Evolutionary conservation across 352 stramenopile genomes (phyloP).

Genomic region (Achlya hypogyna): DNA sequence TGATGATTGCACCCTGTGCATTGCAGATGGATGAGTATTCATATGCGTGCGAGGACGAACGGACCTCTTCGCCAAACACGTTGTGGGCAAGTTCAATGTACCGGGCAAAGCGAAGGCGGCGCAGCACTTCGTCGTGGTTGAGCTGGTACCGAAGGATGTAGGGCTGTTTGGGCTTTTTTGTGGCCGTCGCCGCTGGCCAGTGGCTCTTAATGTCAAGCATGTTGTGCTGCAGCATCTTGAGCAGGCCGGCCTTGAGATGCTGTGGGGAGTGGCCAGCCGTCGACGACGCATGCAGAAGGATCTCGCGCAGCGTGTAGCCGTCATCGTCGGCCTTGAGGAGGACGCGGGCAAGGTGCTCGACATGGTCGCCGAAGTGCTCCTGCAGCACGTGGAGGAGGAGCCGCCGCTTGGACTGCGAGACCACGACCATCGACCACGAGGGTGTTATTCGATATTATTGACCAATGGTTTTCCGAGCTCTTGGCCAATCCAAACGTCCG

Average conservation of each 20-base stretch:
- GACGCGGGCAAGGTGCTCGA: slow-evolving; percentile 44
- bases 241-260: slow-evolving; percentile 63
- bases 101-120: slow-evolving; percentile 72
- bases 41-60: background rate
- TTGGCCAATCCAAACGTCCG: background rate
- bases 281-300: slow-evolving; percentile 51
- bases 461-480: background rate
- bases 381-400: slow-evolving; percentile 65
- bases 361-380: slow-evolving; percentile 70
- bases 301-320: slow-evolving; percentile 50
- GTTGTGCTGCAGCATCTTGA: slow-evolving; percentile 85
- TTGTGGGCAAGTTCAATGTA: slow-evolving; percentile 76
- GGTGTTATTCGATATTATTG: background rate
- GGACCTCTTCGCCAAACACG: slow-evolving; percentile 52
- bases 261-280: slow-evolving; percentile 34
- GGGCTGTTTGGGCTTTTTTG: slow-evolving; percentile 21
- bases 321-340: slow-evolving; percentile 61
- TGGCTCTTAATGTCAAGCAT: slow-evolving; percentile 47
- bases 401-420: slow-evolving; percentile 59
- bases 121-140: slow-evolving; percentile 71
- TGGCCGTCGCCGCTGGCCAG: slow-evolving; percentile 21
- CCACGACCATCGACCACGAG: slow-evolving; percentile 32
- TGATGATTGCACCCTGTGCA: slow-evolving; percentile 64
- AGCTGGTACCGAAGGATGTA: slow-evolving; percentile 34
- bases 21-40: background rate